Base-by-base conservation (phyloP, 495 filamentous ascomycete genomes). In the Pseudotulostoma volvatum region DNA sequence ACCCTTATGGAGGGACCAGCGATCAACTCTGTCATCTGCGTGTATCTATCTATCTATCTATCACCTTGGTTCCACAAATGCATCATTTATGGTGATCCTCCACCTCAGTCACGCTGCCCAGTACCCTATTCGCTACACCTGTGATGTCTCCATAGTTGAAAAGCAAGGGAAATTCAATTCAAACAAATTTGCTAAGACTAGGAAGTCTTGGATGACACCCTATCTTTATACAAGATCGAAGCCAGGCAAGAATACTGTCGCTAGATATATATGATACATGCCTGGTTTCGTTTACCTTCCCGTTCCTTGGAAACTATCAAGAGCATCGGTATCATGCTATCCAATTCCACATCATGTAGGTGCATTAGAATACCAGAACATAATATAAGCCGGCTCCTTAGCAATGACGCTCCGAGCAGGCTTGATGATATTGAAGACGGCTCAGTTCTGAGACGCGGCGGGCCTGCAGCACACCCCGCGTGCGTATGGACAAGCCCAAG, bases 381-480 rank as follows among this genome's bases (percentile, higher is more conserved):
- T 53, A 38, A 51, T 47, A n/a, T 32, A 34, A 9, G 16, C 40
- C 2, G 33, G 39, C 2, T 37, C n/a, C 34, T 38, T 21, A 31
- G 45, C 13, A 46, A 40, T 32, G 37, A 46, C 16, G 31, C 35
- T 31, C 41, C 48, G 13, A 33, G 45, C 20, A 59, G 51, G 43
- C 44, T 65, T 7, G 60, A 63, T 34, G 61, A 65, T 34, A 53
- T 63, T 32, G 49, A 65, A 50, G 60, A 62, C 44, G 44, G 38
- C 16, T 65, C 60, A 7, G 42, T 44, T 14, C 47, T 63, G n/a
- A 51, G 61, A 15, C 52, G 61, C 9, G 59, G 56, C 9, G 42
- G 43, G n/a, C 53, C 61, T 18, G 43, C 56, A 2, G 46, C 56
- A 7, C 59, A 65, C 41, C 45, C 25, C n/a, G 43, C 61, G n/a